These are phyloP conservation scores for Alternaria panax DNA, from an alignment of 2,329 filamentous ascomycete species.

Conservation along the genomic window DNA sequence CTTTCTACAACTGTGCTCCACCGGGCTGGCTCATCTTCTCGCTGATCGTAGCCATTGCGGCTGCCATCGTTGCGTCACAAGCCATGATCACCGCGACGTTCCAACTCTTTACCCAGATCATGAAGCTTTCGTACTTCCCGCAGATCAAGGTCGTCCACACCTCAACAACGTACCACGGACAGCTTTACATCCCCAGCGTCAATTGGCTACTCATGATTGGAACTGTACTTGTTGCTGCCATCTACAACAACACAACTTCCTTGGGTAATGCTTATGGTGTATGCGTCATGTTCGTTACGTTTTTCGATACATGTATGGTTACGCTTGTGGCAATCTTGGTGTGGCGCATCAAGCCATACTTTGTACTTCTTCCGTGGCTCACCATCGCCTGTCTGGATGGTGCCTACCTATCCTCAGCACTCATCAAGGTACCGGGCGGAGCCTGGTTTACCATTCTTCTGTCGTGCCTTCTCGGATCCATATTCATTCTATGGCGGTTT, in stretches of 20 bases:
- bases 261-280: constrained; percentile 80
- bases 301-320: constrained; percentile 79
- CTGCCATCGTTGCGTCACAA: constrained; percentile 78
- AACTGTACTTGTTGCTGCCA: constrained; percentile 74
- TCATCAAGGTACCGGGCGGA: constrained; percentile 76
- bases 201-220: constrained; percentile 82
- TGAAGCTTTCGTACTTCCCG: constrained; percentile 77
- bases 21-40: constrained; percentile 72
- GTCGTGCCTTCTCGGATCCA: constrained; percentile 65
- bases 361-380: constrained; percentile 70
- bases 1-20: constrained; percentile 75
- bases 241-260: constrained; percentile 71
- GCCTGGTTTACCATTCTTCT: constrained; percentile 80
- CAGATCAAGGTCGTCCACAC: constrained; percentile 78
- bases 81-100: constrained; percentile 81
- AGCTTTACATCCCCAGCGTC: constrained; percentile 76
- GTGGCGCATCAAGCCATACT: constrained; percentile 68
- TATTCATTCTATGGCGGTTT: constrained; percentile 79
- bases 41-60: constrained; percentile 72
- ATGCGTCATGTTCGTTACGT: constrained; percentile 81
- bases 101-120: constrained; percentile 73
- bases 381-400: constrained; percentile 72
- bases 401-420: constrained; percentile 71
- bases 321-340: constrained; percentile 74
- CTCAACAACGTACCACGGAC: constrained; percentile 72